Evolutionary conservation across 179 eudicot species (phyloP), one percentile per base, ranked within the genome.

Genomic region (Amaranthus tricolor): DNA sequence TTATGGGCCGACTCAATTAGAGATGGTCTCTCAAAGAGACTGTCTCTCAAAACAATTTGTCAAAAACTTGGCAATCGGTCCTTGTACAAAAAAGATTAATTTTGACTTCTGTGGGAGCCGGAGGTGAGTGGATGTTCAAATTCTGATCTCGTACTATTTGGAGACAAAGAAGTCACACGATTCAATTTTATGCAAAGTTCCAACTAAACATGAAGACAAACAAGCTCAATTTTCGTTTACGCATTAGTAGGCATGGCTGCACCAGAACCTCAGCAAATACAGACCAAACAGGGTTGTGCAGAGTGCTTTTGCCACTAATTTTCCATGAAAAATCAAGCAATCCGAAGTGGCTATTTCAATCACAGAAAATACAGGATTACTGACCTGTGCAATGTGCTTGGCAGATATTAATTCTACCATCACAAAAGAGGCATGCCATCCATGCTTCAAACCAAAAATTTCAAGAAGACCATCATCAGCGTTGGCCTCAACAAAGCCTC

Each of bases 341-440:
- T 60, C 64, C 5, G 15, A 14, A 40, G 4, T 64, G 43, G 40
- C 57, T 14, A 11, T 21, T n/a, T 4, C 51, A 9, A 53, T 15
- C 20, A 12, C 57, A 52, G 40, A 64, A 48, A 31, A 16, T 7
- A 53, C n/a, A 15, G 40, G 6, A 62, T 54, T 83, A 85, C 90
- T 60, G 40, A 84, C 87, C 97, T 95, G 99, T 14, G 98, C 98
- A 7, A 95, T 86, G 84, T 95, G 99, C 82, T 91, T 89, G 73
- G 99, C 99, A 20, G 95, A 83, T 73, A 93, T 91, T n/a, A 95
- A 88, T 82, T 93, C 97, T 17, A 84, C 92, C 97, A 95, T 87
- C 69, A 95, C 99, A 68, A 95, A 89, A 50, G 99, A 95, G 68
- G 99, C 99, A 79, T 95, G 99, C 99, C 99, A 95, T 64, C 99